Base-by-base conservation (phyloP, 805 yeast genomes). In the Wickerhamomyces alni region DNA sequence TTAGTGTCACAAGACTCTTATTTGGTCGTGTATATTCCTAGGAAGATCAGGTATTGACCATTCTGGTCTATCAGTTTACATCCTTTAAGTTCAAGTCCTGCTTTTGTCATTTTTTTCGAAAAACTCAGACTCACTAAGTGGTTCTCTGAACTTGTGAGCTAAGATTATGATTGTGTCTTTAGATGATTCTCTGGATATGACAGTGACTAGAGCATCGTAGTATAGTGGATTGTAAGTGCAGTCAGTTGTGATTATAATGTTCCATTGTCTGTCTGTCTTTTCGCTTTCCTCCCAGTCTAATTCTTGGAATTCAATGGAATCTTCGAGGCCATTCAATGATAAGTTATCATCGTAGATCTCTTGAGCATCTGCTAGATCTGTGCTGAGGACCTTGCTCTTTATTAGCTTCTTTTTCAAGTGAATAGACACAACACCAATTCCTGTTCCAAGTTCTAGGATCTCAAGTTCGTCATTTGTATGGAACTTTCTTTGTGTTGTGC, bases 181-280 rank as follows among this genome's bases (percentile, higher is more conserved):
- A 1, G 22, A 28, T 1, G 44, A 27, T 19, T 55, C 58, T 25
- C 50, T 40, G 15, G 40, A 37, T 17, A 68, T 41, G 4, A 61
- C 65, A 4, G 45, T 50, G 15, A 66, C 44, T 33, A 68, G 42
- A 1, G 58, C 49, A 30, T 61, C 65, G 41, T 64, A 67, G 45
- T 65, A 64, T 19, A 58, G 47, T 2, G 69, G 63, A 41, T 68
- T 68, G 40, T 68, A 68, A 0, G 70, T 66, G 36, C 73, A 68
- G 43, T 68, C 73, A 4, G 72, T 63, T 2, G 55, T 54, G 2
- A 69, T 43, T 9, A 68, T 60, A 16, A 68, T 31, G 42, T 73
- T 54, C 64, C 74, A 39, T 41, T 43, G 17, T 33, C 59, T 30
- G n/a, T 40, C 40, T 3, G 45, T 27, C 17, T 39, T 40, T 8